Conservation (phyloP, 73 alveolate genomes). For the Paramecium sonneborni region DNA sequence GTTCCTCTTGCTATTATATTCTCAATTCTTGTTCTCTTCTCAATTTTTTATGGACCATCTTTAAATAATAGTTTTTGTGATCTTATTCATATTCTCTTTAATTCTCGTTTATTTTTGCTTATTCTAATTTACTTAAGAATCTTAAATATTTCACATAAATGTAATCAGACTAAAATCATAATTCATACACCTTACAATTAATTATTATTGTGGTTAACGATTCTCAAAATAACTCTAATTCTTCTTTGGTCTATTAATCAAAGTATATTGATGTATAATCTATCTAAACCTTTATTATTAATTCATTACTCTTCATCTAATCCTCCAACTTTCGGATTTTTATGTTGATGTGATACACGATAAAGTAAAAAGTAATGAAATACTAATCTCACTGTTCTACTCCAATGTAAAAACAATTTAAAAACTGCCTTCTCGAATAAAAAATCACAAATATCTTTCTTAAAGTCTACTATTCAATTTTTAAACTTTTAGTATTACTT, state of each 20-base stretch:
- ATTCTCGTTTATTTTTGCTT: not conserved
- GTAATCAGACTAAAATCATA: constrained; percentile 17
- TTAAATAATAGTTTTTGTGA: not conserved
- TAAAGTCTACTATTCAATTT: constrained; percentile 7
- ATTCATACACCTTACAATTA: not conserved
- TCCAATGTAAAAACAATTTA: constrained; percentile 44
- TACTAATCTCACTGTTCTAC: constrained; percentile 37
- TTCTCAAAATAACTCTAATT: constrained; percentile 32
- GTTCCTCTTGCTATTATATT: not conserved
- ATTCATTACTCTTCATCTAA: not conserved
- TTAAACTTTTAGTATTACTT: not conserved
- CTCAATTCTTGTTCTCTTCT: not conserved
- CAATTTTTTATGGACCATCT: not conserved
- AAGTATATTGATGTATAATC: not conserved
- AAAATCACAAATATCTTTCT: constrained; percentile 30
- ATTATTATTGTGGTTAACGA: not conserved
- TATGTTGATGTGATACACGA: constrained; percentile 31
- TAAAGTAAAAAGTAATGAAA: not conserved
- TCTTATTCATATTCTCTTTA: not conserved
- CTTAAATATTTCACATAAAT: constrained; percentile 13
- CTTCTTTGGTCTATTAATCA: constrained; percentile 26
- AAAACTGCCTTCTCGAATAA: constrained; percentile 17
- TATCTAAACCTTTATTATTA: not conserved
- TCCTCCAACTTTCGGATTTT: not conserved
- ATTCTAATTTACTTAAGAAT: not conserved